Evolutionary conservation across 139 green algal species (phyloP).

Genomic region (Pseudopediastrum boryanum): DNA sequence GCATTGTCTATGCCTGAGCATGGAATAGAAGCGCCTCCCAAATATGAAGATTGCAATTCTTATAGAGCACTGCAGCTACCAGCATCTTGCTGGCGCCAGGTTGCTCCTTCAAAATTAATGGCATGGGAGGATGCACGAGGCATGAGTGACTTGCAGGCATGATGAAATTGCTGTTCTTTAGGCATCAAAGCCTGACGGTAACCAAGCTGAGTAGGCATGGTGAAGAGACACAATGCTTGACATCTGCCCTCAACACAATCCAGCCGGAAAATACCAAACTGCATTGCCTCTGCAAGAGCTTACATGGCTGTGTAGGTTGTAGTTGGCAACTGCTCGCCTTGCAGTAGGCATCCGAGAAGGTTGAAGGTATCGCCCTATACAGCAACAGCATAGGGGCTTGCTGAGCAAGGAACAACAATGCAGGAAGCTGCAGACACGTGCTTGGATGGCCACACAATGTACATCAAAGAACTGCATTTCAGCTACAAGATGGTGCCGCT

Average conservation of each 20-base stretch:
- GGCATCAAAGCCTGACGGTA: neutral
- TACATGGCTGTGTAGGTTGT: conserved; percentile 55
- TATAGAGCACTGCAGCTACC: too few relatives aligned
- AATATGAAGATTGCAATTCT: too few relatives aligned
- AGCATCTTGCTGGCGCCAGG: too few relatives aligned
- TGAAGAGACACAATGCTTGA: neutral
- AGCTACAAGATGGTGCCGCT: too few relatives aligned
- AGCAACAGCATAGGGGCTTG: neutral
- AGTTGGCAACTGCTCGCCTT: conserved; percentile 84
- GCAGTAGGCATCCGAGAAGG: conserved; percentile 83
- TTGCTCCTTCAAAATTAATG: too few relatives aligned
- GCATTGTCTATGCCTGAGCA: neutral
- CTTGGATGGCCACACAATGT: too few relatives aligned
- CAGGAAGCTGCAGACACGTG: neutral
- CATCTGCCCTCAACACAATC: neutral
- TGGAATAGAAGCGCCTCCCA: too few relatives aligned
- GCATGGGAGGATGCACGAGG: too few relatives aligned
- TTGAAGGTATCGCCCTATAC: conserved; percentile 49
- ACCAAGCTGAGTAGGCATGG: neutral
- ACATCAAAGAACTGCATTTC: too few relatives aligned
- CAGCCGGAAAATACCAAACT: neutral
- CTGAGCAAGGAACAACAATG: neutral
- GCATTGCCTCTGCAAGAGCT: too few relatives aligned
- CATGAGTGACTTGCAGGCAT: too few relatives aligned
- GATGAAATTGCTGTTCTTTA: neutral